A percentile compares a stretch with the other conserved stretches of the same genome.
Evolutionary conservation across 2,329 filamentous ascomycete genomes (phyloP).

Genomic region (Cryphonectria carpinicola): DNA sequence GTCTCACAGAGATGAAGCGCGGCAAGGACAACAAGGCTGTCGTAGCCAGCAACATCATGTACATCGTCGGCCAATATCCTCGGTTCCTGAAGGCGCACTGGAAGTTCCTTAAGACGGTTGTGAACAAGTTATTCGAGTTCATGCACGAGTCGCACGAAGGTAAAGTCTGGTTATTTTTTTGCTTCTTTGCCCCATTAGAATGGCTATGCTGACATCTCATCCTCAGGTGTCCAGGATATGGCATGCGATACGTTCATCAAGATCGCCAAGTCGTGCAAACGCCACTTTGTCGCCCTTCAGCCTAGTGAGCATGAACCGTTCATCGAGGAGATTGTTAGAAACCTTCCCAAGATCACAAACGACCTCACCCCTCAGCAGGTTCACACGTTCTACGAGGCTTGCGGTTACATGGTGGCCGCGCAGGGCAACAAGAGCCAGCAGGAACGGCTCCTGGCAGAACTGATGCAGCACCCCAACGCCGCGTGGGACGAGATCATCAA

Average conservation of each 20-base stretch:
- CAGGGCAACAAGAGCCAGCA: conserved; percentile 95
- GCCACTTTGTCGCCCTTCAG: conserved; percentile 95
- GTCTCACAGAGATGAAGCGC: conserved; percentile 97
- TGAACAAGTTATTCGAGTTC: conserved; percentile 99
- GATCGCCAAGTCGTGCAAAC: conserved; percentile 96
- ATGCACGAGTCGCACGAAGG: conserved; percentile 99
- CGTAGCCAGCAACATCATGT: conserved; percentile 99
- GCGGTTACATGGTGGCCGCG: conserved; percentile 98
- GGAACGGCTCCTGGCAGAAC: conserved; percentile 84
- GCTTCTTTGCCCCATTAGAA: neutral
- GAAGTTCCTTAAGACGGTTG: conserved; percentile 99
- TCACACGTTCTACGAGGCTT: conserved; percentile 98
- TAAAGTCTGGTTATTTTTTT: conserved; percentile 43
- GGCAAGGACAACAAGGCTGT: conserved; percentile 99
- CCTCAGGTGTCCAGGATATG: conserved; percentile 92
- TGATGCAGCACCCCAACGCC: conserved; percentile 91
- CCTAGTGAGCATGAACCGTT: conserved; percentile 94
- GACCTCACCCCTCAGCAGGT: conserved; percentile 96
- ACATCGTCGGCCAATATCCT: conserved; percentile 98
- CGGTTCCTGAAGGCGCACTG: conserved; percentile 98
- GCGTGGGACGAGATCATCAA: conserved; percentile 97
- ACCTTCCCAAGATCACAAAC: conserved; percentile 92
- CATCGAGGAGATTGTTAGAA: conserved; percentile 97
- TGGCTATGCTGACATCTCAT: conserved; percentile 35
- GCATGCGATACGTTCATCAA: conserved; percentile 99